Conservation (phyloP, 2,329 filamentous ascomycete species). For the Diaporthe destruens region DNA sequence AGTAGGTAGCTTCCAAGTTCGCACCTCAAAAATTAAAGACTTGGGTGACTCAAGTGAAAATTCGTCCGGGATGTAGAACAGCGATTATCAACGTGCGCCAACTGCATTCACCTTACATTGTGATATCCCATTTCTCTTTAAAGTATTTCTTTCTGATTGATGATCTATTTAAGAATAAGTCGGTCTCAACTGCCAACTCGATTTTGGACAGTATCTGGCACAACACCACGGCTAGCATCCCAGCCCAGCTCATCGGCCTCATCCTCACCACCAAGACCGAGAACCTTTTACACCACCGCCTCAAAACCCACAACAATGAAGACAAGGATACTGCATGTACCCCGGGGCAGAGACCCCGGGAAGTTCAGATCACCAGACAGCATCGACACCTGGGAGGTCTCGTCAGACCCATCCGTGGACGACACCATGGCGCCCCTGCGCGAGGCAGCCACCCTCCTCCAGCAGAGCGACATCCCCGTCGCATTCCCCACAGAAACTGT, state of each 20-base stretch:
- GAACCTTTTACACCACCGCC: conserved; percentile 24
- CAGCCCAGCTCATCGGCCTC: conserved; percentile 33
- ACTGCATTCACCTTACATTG: neutral
- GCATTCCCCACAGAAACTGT: conserved; percentile 98
- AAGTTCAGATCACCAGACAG: conserved; percentile 30
- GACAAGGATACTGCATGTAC: conserved; percentile 48
- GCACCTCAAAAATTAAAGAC: conserved; percentile 34
- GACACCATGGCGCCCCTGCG: conserved; percentile 60
- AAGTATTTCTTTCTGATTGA: neutral
- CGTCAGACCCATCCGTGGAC: conserved; percentile 43
- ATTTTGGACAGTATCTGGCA: neutral
- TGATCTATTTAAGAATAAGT: neutral
- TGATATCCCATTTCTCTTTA: neutral
- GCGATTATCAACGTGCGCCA: neutral
- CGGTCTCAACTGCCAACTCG: neutral
- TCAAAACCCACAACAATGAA: conserved; percentile 43
- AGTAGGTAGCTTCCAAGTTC: too few species aligned
- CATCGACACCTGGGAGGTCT: conserved; percentile 59
- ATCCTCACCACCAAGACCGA: conserved; percentile 11
- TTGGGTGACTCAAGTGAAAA: conserved; percentile 39
- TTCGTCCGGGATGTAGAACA: conserved; percentile 26
- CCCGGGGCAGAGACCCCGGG: conserved; percentile 41
- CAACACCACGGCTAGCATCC: neutral
- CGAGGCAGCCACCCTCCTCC: conserved; percentile 76
- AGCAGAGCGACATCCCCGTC: conserved; percentile 78